These are phyloP conservation scores for Chimonanthus praecox DNA, from an alignment of 164 flowering plant genomes.

Conservation along the genomic window DNA sequence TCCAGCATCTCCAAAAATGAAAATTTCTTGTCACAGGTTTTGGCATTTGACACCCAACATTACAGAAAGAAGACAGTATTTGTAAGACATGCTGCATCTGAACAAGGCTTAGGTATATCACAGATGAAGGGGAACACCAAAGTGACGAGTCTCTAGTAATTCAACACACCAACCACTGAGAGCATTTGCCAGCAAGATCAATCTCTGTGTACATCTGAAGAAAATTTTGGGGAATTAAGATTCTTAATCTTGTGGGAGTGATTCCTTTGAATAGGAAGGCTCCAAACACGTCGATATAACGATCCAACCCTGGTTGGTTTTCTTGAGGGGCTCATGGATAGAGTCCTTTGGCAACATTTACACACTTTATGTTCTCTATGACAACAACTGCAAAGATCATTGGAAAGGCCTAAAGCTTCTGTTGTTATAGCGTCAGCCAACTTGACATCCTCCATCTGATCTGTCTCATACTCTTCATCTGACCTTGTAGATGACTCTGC, in stretches of 20 bases:
- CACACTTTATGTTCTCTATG: background rate
- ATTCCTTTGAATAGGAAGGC: constrained; percentile 14
- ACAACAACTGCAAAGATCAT: background rate
- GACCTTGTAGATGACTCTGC: constrained; percentile 54
- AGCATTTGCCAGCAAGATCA: background rate
- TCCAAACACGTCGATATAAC: constrained; percentile 1
- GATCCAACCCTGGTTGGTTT: background rate
- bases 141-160: background rate
- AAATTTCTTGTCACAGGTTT: too few relatives aligned
- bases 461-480: constrained; percentile 51
- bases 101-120: background rate
- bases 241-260: constrained; percentile 1
- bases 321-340: constrained; percentile 11
- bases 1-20: too few relatives aligned
- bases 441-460: constrained; percentile 30
- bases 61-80: too few relatives aligned
- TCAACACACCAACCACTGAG: background rate
- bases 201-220: background rate
- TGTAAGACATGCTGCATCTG: background rate
- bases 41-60: too few relatives aligned
- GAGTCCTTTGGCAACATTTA: constrained; percentile 5
- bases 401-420: constrained; percentile 7
- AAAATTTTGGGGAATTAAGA: constrained; percentile 1
- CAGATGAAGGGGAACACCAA: background rate
- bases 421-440: constrained; percentile 21